Evolutionary conservation across 2,329 filamentous ascomycete genomes (phyloP).

Genomic region (Helminthosporium solani): DNA sequence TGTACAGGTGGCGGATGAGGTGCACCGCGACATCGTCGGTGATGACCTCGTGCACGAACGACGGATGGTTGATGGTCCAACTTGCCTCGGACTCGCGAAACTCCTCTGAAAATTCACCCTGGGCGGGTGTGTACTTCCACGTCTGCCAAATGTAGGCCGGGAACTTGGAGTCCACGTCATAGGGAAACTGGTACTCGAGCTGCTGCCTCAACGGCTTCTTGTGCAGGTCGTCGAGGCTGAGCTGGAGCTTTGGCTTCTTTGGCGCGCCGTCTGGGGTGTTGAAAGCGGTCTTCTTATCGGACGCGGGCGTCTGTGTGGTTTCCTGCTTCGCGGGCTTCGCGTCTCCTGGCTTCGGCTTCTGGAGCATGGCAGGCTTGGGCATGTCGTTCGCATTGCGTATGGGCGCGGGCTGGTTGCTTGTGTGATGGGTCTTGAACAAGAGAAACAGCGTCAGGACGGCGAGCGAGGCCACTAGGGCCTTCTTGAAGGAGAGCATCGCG

Average conservation of each 20-base stretch:
- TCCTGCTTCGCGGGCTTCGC: constrained; percentile 23
- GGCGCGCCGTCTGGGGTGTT: constrained; percentile 31
- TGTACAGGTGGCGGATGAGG: constrained; percentile 83
- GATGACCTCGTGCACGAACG: constrained; percentile 94
- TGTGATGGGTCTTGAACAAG: constrained; percentile 64
- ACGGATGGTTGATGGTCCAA: constrained; percentile 84
- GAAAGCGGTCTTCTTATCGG: constrained; percentile 23
- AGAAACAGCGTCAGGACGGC: constrained; percentile 69
- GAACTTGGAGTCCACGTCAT: constrained; percentile 84
- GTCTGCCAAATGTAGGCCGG: constrained; percentile 99
- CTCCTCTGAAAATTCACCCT: constrained; percentile 68
- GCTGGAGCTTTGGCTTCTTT: constrained; percentile 56
- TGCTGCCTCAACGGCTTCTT: constrained; percentile 74
- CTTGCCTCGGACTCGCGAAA: constrained; percentile 84
- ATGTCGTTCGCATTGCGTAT: constrained; percentile 38
- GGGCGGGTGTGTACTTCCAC: constrained; percentile 84
- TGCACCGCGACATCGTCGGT: constrained; percentile 84
- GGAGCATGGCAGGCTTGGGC: constrained; percentile 37
- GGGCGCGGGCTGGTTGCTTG: constrained; percentile 28
- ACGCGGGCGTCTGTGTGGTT: constrained; percentile 12
- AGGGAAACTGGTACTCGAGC: constrained; percentile 90
- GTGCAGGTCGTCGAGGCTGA: constrained; percentile 68
- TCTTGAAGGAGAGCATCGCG: constrained; percentile 75
- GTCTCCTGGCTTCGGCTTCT: constrained; percentile 24
- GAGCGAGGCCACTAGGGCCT: constrained; percentile 70